Conservation (phyloP, 2,329 filamentous ascomycete genomes). For the Sporothrix curviconia region DNA sequence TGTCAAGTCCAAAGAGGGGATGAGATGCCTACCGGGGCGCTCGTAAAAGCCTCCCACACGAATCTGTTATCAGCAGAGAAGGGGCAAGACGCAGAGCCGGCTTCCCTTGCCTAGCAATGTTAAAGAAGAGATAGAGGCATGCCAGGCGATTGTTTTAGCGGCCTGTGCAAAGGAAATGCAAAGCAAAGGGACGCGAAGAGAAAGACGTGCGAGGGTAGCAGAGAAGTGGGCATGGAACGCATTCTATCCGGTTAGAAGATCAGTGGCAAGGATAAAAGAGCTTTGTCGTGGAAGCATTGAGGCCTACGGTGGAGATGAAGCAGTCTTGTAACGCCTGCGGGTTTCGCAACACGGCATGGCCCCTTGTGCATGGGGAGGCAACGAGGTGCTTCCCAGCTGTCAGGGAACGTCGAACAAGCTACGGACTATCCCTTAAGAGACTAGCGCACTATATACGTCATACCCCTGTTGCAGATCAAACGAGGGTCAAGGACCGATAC, state of each 20-base stretch:
- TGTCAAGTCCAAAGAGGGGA: neutral
- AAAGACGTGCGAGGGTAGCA: neutral
- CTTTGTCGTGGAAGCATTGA: conserved; percentile 23
- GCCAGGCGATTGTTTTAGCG: no score
- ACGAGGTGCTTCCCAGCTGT: neutral
- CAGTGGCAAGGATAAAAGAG: conserved; percentile 1
- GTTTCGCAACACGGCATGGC: conserved; percentile 25
- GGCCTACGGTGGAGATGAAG: conserved; percentile 28
- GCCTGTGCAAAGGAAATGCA: no score
- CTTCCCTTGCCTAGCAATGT: neutral
- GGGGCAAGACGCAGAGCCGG: neutral
- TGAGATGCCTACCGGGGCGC: neutral
- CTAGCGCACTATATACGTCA: neutral
- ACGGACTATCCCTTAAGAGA: neutral
- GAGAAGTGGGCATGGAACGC: conserved; percentile 22
- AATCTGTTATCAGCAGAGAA: neutral
- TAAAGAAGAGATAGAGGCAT: no score
- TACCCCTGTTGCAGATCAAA: conserved; percentile 2
- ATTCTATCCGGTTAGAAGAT: conserved; percentile 24
- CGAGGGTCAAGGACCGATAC: neutral
- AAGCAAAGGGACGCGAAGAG: no score
- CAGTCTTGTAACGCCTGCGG: conserved; percentile 28
- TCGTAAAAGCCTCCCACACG: neutral
- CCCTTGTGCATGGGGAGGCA: conserved; percentile 10
- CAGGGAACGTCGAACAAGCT: neutral